Evolutionary conservation across 2,329 filamentous ascomycete genomes (phyloP).

Genomic region (Penicillium oxalicum): DNA sequence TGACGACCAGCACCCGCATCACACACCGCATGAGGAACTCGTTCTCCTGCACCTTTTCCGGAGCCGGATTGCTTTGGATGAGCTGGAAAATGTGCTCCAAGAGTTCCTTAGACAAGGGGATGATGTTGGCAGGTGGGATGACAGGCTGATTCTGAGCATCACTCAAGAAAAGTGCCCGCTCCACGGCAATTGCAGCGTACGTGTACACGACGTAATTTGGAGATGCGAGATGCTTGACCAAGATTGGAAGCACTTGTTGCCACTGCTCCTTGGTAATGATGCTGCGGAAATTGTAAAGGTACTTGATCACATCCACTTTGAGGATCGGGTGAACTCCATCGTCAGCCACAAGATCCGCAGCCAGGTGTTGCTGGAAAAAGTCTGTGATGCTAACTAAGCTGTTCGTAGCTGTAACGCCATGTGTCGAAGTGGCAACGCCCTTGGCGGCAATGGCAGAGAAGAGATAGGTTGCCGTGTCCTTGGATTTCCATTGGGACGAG

Average conservation of each 20-base stretch:
- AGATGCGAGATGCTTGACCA: conserved; percentile 86
- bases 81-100: conserved; percentile 85
- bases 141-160: conserved; percentile 70
- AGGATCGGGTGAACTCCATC: conserved; percentile 71
- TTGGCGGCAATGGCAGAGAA: conserved; percentile 93
- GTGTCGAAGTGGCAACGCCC: conserved; percentile 75
- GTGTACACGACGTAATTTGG: conserved; percentile 95
- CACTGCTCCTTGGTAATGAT: conserved; percentile 89
- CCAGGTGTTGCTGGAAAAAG: conserved; percentile 91
- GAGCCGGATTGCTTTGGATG: conserved; percentile 75
- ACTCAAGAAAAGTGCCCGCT: conserved; percentile 79
- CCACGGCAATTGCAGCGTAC: conserved; percentile 94
- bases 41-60: conserved; percentile 95
- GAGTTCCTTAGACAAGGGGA: conserved; percentile 76
- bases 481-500: conserved; percentile 80
- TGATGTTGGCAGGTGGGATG: conserved; percentile 72
- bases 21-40: conserved; percentile 98
- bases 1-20: conserved; percentile 93
- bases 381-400: conserved; percentile 80
- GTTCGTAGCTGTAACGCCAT: conserved; percentile 89
- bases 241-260: conserved; percentile 78
- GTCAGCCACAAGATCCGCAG: conserved; percentile 72
- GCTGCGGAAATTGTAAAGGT: conserved; percentile 92
- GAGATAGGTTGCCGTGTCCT: conserved; percentile 96
- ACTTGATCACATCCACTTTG: conserved; percentile 98